Evolutionary conservation across 352 stramenopile species (phyloP), one percentile per base, ranked within the genome.

Genomic region (Thalassiosira oceanica): DNA sequence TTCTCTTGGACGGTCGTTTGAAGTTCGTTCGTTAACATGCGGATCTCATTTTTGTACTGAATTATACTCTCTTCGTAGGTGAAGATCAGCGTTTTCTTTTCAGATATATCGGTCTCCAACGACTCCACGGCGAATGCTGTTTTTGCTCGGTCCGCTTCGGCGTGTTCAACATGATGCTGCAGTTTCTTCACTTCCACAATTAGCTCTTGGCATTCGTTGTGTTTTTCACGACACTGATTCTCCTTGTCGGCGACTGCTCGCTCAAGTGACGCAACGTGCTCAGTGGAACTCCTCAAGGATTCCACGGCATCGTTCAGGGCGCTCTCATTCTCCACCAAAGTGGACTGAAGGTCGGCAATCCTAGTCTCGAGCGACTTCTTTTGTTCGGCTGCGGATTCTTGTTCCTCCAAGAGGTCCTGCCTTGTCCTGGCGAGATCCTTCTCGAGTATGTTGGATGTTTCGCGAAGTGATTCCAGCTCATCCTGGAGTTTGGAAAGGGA

Each of bases 11-110:
- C 23, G 8, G 53, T 63, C 29, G 43, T 42, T 28, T 70, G 26
- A n/a, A 74, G 55, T 31, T 74, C 56, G 46, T 55, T 67, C 2
- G 65, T 39, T 6, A 80, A 42, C 13, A 28, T 36, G n/a, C 60
- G 55, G 27, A 74, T 67, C 20, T 74, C 49, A 18, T 55, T 43
- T 31, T 74, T 70, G 29, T 66, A 70, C 5, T 43, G 33, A 20
- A 71, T 56, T 13, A 74, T 48, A 8, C 43, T 66, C 21, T 80
- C 56, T 44, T 80, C 69, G 39, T 74, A 70, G 10, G 57, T 52
- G 42, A 65, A 53, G 10, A 80, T 26, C 36, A 41, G 33, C 13
- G 36, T n/a, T 37, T 70, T 42, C 16, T 64, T 61, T 27, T 75
- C 53, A 23, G 68, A 24, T 10, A 65, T 46, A 41, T 69, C 43